phyloP scores from a whole-genome alignment of 768 basidiomycete species.

The Leccinum truebloodii region DNA sequence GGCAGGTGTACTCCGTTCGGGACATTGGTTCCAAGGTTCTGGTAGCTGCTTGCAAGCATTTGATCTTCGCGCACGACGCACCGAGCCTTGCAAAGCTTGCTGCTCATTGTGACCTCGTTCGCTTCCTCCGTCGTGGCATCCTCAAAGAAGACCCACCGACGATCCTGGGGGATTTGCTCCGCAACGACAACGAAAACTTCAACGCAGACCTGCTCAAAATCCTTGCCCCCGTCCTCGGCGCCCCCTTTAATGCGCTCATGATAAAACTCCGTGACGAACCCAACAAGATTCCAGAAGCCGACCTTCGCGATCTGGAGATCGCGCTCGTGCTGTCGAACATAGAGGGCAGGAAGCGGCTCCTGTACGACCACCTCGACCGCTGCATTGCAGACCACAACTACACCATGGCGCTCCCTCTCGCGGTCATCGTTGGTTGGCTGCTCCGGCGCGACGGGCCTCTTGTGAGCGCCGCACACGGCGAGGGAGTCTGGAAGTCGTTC shows the following conservation, averaged over 20 bases:
- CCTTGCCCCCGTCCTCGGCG: slow-evolving; percentile 5
- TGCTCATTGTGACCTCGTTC: neutral
- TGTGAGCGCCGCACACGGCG: neutral
- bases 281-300: slow-evolving; percentile 5
- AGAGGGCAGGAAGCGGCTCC: neutral
- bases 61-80: neutral
- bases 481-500: neutral
- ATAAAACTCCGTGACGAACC: slow-evolving; percentile 6
- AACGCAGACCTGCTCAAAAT: slow-evolving; percentile 1
- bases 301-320: slow-evolving; percentile 10
- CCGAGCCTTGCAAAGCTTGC: neutral
- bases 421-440: slow-evolving; percentile 7
- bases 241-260: slow-evolving; percentile 4
- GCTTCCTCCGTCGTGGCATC: slow-evolving; percentile 6
- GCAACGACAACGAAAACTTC: neutral
- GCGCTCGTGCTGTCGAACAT: slow-evolving; percentile 1
- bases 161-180: slow-evolving; percentile 6
- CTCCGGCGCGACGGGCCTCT: slow-evolving; percentile 6
- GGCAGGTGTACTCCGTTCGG: slow-evolving; percentile 4
- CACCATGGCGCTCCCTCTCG: slow-evolving; percentile 4
- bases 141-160: slow-evolving; percentile 4
- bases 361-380: slow-evolving; percentile 5
- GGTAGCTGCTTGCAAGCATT: neutral
- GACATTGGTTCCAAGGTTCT: slow-evolving; percentile 5
- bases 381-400: neutral